phyloP scores from a whole-genome alignment of 2,329 filamentous ascomycete species.

The Paramyrothecium roridum region DNA sequence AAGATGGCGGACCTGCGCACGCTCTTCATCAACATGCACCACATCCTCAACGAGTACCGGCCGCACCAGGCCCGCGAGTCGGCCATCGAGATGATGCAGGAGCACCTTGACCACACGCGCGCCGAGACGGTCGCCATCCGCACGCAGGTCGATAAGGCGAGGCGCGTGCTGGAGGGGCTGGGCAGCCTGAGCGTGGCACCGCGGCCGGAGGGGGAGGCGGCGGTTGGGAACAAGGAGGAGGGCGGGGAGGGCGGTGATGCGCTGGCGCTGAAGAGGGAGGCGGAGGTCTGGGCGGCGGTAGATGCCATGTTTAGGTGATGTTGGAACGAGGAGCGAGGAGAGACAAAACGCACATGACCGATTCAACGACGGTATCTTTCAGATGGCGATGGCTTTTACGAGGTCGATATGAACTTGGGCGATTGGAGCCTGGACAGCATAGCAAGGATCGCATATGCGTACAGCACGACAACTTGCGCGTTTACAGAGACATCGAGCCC shows the following conservation, averaged over 20 bases:
- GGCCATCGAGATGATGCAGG: conserved; percentile 83
- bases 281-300: conserved; percentile 37
- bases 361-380: too few species aligned
- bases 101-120: conserved; percentile 69
- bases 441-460: too few species aligned
- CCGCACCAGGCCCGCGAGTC: conserved; percentile 91
- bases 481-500: too few species aligned
- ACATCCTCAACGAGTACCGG: conserved; percentile 89
- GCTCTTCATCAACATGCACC: conserved; percentile 87
- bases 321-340: neutral
- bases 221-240: conserved; percentile 5
- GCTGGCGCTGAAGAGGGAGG: conserved; percentile 19
- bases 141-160: conserved; percentile 68
- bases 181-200: conserved; percentile 42
- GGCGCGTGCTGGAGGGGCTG: conserved; percentile 68
- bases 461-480: too few species aligned
- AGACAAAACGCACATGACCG: too few species aligned
- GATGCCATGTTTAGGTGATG: conserved; percentile 33
- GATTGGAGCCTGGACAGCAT: too few species aligned
- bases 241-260: conserved; percentile 9
- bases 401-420: too few species aligned
- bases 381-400: too few species aligned
- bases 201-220: conserved; percentile 7
- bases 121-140: conserved; percentile 70
- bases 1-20: conserved; percentile 79